Evolutionary conservation across 2,329 filamentous ascomycete genomes (phyloP).

Genomic region (Diaporthe humulicola): DNA sequence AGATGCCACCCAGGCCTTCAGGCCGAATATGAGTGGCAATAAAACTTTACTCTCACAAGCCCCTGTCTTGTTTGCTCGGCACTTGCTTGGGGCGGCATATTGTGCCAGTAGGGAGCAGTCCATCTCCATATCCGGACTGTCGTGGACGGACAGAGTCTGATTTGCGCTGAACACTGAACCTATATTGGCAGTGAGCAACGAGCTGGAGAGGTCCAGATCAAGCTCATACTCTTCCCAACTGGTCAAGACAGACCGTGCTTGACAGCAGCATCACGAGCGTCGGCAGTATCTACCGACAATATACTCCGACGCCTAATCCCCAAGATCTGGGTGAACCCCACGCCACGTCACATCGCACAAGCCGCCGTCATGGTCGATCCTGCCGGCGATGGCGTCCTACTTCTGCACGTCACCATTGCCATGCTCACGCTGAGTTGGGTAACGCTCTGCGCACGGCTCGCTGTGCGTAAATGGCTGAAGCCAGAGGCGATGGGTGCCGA

Average conservation of each 20-base stretch:
- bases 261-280: not conserved
- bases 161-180: not conserved
- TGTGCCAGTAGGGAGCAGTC: not conserved
- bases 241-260: not conserved
- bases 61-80: not conserved
- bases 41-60: not conserved
- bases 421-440: slow-evolving; percentile 45
- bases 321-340: not conserved
- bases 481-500: slow-evolving; percentile 44
- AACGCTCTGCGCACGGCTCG: slow-evolving; percentile 42
- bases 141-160: not conserved
- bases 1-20: not conserved
- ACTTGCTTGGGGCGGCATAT: not conserved
- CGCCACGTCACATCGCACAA: slow-evolving; percentile 20
- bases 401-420: slow-evolving; percentile 45
- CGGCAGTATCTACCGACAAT: not conserved
- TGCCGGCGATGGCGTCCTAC: slow-evolving; percentile 44
- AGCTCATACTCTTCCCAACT: not conserved
- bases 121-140: not conserved
- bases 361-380: slow-evolving; percentile 43
- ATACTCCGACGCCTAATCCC: not conserved
- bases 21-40: not conserved
- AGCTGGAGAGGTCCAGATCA: not conserved
- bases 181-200: not conserved
- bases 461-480: slow-evolving; percentile 45